Evolutionary conservation across 2,329 filamentous ascomycete genomes (phyloP), one percentile per base, ranked within the genome.

Genomic region (Fusarium humuli): DNA sequence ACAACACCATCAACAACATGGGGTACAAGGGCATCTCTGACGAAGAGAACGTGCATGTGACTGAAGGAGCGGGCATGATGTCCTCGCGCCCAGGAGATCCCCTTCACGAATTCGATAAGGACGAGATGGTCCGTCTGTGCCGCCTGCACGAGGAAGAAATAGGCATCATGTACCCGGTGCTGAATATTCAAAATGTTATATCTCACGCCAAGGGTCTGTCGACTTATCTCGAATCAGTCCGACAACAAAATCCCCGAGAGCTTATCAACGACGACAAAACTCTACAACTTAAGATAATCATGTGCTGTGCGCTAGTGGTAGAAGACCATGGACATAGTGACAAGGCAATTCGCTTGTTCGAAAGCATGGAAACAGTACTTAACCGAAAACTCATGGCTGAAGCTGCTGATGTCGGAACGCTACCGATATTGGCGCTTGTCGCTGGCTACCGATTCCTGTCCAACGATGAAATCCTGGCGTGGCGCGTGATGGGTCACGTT

Each of bases 111-210:
- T 87, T 97, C 50, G 87, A 88, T 57, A 90, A 91, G 74, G 89
- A 94, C 37, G 94, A 98, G 76, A 93, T 96, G 74, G 79, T 95
- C 22, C 88, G 93, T 2, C 81, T 98, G 16, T 93, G 93, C 70
- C 86, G 88, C 16, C 83, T 97, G 0, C 95, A 96, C 76, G 92
- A 97, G 71, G 94, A 98, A 74, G 94, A 98, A 77, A 91, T 97
- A 74, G 93, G 93, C 45, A 88, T 95, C 74, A 97, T 97, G 93
- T 97, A 97, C 78, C 95, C 95, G 0, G 88, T 97, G 6, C 79
- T 97, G 48, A 88, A 93, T 71, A 91, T 97, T 37, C 88, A 92
- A 44, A 85, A 86, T 44, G 83, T 97, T 41, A 89, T 92, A 40
- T 83, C 84, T 8, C 92, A 97, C 77, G 90, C 91, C 9, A 90